Evolutionary conservation across 1,139 yeast genomes (phyloP).

Genomic region (Yamadazyma buinensis): DNA sequence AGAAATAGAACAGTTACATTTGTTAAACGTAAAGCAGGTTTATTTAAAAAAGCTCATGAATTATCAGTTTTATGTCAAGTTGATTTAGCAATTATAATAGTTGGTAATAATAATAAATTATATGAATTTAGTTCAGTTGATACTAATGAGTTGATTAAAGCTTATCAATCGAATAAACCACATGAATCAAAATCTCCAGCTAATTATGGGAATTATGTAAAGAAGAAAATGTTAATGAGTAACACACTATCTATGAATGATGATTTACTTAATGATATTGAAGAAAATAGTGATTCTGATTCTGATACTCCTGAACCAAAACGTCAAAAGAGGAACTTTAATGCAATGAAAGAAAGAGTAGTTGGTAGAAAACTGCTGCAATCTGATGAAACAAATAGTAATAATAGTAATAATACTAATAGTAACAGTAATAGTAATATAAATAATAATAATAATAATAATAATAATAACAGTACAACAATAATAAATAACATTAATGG

Average conservation of each 20-base stretch:
- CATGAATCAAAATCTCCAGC: conserved; percentile 62
- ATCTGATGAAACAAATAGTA: not conserved
- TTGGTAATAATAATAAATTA: conserved; percentile 78
- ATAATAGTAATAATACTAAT: not conserved
- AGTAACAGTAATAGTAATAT: not conserved
- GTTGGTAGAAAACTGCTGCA: too few species aligned
- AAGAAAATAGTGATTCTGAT: conserved; percentile 12
- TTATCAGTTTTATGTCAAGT: conserved; percentile 89
- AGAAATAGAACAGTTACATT: conserved; percentile 87
- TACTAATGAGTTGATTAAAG: conserved; percentile 55
- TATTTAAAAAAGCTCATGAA: conserved; percentile 95
- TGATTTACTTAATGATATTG: conserved; percentile 10
- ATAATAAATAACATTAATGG: not conserved
- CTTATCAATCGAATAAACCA: conserved; percentile 40
- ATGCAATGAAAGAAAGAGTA: conserved; percentile 3
- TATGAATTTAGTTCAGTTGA: conserved; percentile 81
- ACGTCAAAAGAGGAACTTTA: conserved; percentile 8
- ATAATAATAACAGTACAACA: not conserved
- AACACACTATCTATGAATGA: conserved; percentile 6
- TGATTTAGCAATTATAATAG: conserved; percentile 84
- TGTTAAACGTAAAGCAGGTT: conserved; percentile 90
- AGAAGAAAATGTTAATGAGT: conserved; percentile 22
- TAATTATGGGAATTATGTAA: conserved; percentile 48
- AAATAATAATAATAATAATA: not conserved
- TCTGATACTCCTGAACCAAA: conserved; percentile 16